phyloP scores from a whole-genome alignment of 2,329 filamentous ascomycete genomes.

The Metarhizium robertsii region DNA sequence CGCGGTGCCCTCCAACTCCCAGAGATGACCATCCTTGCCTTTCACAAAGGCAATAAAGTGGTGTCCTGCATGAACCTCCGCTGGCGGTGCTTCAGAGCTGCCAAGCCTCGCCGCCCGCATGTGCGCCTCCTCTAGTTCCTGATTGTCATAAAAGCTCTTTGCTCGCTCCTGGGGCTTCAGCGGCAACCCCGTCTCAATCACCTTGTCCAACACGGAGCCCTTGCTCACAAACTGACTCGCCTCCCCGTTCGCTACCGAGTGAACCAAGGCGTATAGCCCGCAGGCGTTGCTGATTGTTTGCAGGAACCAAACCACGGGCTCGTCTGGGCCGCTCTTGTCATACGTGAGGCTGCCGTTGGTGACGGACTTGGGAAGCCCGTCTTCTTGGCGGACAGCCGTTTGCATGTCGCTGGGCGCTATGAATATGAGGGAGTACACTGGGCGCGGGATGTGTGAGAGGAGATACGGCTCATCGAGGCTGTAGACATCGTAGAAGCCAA shows the following conservation, averaged over 20 bases:
- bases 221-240: conserved; percentile 44
- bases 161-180: conserved; percentile 54
- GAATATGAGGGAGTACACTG: conserved; percentile 67
- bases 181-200: conserved; percentile 53
- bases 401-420: conserved; percentile 57
- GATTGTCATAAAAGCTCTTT: conserved; percentile 59
- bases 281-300: conserved; percentile 80
- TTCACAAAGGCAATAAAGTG: conserved; percentile 81
- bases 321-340: conserved; percentile 27
- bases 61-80: conserved; percentile 53
- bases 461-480: conserved; percentile 68
- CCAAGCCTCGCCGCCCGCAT: conserved; percentile 58
- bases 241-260: conserved; percentile 62
- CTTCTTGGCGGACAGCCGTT: conserved; percentile 29
- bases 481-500: conserved; percentile 76
- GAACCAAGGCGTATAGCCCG: conserved; percentile 68
- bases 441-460: conserved; percentile 63
- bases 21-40: conserved; percentile 52
- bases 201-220: conserved; percentile 43
- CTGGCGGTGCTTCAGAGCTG: conserved; percentile 54
- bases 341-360: conserved; percentile 19
- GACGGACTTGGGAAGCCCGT: conserved; percentile 13
- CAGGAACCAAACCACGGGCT: conserved; percentile 73
- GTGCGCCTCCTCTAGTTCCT: conserved; percentile 64
- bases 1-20: conserved; percentile 70